These are phyloP conservation scores for Colletotrichum lupini DNA, from an alignment of 2,329 filamentous ascomycete genomes.

Conservation along the genomic window DNA sequence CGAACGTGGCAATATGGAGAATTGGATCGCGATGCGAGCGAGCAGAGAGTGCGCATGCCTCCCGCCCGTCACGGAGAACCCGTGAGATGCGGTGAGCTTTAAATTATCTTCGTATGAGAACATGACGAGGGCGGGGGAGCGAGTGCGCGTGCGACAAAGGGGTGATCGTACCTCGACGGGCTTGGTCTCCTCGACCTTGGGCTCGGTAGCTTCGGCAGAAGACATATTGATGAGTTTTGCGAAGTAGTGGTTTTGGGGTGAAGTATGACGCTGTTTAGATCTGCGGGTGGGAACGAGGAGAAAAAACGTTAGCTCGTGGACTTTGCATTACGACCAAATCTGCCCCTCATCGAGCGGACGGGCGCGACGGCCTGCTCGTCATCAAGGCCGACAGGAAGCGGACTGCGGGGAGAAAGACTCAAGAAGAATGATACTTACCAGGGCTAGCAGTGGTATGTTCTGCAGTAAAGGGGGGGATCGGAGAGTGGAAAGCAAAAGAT, in stretches of 20 bases:
- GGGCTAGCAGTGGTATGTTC: constrained; percentile 30
- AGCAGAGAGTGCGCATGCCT: background rate
- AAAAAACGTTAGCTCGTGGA: constrained; percentile 25
- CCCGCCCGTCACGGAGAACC: background rate
- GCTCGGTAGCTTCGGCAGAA: constrained; percentile 61
- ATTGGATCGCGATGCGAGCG: background rate
- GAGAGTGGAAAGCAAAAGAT: constrained; percentile 33
- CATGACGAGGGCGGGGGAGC: background rate
- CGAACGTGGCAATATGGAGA: background rate
- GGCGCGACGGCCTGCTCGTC: constrained; percentile 4
- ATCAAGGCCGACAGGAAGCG: background rate
- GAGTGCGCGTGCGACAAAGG: constrained; percentile 15
- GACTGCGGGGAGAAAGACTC: background rate
- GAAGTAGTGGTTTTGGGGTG: background rate
- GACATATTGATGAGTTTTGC: constrained; percentile 54
- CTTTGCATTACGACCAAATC: constrained; percentile 22
- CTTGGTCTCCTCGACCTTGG: constrained; percentile 65
- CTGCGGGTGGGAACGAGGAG: constrained; percentile 14
- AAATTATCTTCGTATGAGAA: background rate
- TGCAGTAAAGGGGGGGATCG: constrained; percentile 16
- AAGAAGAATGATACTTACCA: constrained; percentile 14
- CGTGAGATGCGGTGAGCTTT: background rate
- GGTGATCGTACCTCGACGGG: constrained; percentile 37
- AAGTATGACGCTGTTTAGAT: constrained; percentile 13
- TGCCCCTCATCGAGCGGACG: constrained; percentile 28